Evolutionary conservation across 306 rosid species (phyloP).

Genomic region (Quercus parvula): DNA sequence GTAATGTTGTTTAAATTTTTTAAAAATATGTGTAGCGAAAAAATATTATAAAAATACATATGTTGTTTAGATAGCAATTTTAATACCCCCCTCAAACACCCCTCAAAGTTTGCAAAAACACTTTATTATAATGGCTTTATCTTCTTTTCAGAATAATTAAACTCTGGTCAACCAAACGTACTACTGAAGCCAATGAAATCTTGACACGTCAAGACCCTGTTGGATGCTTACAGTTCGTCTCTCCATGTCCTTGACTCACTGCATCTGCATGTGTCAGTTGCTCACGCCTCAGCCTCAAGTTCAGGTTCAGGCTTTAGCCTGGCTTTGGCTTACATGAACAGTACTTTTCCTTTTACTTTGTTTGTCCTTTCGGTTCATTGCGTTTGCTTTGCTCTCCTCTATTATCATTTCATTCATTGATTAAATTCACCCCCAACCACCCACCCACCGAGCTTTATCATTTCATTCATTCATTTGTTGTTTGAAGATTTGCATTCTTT

Average conservation of each 20-base stretch:
- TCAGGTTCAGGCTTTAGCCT: not conserved
- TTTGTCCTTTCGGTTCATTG: not conserved
- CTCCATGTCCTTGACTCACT: not conserved
- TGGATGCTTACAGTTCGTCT: not conserved
- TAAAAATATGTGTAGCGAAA: rapidly evolving
- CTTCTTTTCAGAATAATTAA: conserved; percentile 1
- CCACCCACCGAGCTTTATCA: too few relatives aligned
- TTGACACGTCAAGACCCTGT: conserved; percentile 1
- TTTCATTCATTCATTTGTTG: too few relatives aligned
- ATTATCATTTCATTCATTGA: not conserved
- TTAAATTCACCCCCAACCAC: too few relatives aligned
- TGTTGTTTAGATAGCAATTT: too few relatives aligned
- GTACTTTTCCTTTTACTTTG: conserved; percentile 1
- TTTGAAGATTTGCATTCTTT: too few relatives aligned
- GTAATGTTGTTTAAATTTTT: too few relatives aligned
- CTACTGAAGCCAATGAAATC: not conserved
- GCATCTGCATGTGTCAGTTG: not conserved
- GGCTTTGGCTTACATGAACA: not conserved
- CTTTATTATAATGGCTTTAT: not conserved
- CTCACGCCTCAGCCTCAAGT: not conserved
- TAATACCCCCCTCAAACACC: too few relatives aligned
- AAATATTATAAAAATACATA: too few relatives aligned
- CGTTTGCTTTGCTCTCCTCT: not conserved
- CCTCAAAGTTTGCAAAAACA: too few relatives aligned
- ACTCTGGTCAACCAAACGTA: conserved; percentile 11